Evolutionary conservation across 805 yeast genomes (phyloP).

Genomic region (Pichia deserticola): DNA sequence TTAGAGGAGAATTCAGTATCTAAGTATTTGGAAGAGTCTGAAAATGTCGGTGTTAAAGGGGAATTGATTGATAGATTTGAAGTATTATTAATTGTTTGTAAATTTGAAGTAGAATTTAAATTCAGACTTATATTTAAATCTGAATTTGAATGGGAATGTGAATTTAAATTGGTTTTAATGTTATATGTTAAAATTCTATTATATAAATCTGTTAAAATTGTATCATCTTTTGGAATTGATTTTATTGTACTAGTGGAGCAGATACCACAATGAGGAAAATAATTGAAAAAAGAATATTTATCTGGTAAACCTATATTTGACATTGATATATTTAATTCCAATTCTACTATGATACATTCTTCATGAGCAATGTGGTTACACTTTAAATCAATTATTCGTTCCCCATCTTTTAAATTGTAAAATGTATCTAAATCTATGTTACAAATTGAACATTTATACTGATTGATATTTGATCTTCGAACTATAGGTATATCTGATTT

Average conservation of each 20-base stretch:
- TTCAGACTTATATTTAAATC: too few species aligned
- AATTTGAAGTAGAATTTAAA: too few species aligned
- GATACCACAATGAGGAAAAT: constrained; percentile 22
- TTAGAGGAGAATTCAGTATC: constrained; percentile 1
- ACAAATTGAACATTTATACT: constrained; percentile 33
- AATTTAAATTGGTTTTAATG: background rate
- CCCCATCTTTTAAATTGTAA: constrained; percentile 32
- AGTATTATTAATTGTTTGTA: background rate
- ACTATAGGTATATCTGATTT: background rate
- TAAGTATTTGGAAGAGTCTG: background rate
- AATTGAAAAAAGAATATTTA: constrained; percentile 5
- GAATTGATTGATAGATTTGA: background rate
- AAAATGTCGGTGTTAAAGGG: constrained; percentile 1
- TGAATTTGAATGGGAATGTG: background rate
- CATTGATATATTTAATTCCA: constrained; percentile 21
- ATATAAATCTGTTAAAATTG: constrained; percentile 15
- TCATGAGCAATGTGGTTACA: constrained; percentile 56
- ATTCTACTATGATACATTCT: constrained; percentile 42
- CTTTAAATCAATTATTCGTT: constrained; percentile 37
- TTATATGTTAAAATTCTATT: constrained; percentile 8
- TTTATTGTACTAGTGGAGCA: constrained; percentile 13
- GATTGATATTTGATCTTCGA: background rate
- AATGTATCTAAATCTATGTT: constrained; percentile 41
- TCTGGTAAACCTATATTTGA: background rate
- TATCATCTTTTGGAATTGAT: constrained; percentile 20